A percentile compares a stretch with the other conserved stretches of the same genome.
Evolutionary conservation across 805 yeast genomes (phyloP).

Genomic region (Candida pseudoglaebosa): DNA sequence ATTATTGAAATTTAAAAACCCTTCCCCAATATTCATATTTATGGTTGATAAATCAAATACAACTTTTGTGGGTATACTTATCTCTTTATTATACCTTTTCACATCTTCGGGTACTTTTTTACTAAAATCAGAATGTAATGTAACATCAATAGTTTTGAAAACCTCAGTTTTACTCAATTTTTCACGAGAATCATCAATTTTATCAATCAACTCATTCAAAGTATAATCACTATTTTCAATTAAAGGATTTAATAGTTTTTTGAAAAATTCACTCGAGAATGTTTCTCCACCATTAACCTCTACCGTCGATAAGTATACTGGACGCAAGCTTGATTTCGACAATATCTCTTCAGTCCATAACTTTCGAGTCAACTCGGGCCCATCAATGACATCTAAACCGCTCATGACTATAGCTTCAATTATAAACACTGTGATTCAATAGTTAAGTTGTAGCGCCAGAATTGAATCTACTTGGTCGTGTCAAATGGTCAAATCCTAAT

Average conservation of each 20-base stretch:
- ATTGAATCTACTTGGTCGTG: too few relatives aligned
- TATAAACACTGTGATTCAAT: neutral
- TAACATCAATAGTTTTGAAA: slow-evolving; percentile 37
- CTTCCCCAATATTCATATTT: slow-evolving; percentile 33
- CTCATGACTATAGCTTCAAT: neutral
- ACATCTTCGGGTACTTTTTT: slow-evolving; percentile 19
- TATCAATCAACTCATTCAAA: slow-evolving; percentile 35
- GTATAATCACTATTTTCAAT: slow-evolving; percentile 40
- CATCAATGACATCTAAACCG: neutral
- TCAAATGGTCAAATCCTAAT: neutral
- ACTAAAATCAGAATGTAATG: slow-evolving; percentile 38
- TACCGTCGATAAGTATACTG: slow-evolving; percentile 31
- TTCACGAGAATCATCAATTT: slow-evolving; percentile 27
- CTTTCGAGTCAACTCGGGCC: slow-evolving; percentile 16
- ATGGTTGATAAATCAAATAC: slow-evolving; percentile 36
- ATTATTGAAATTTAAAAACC: slow-evolving; percentile 31
- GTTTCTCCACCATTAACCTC: slow-evolving; percentile 41
- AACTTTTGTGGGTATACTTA: slow-evolving; percentile 44
- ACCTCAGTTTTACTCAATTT: slow-evolving; percentile 43
- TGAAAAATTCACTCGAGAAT: slow-evolving; percentile 44
- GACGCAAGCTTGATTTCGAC: slow-evolving; percentile 27
- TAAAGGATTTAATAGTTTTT: slow-evolving; percentile 43
- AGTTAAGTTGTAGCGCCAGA: too few relatives aligned
- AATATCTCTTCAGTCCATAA: slow-evolving; percentile 28
- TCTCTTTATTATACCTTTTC: slow-evolving; percentile 31